These are phyloP conservation scores for Ustulina deusta DNA, from an alignment of 2,329 filamentous ascomycete species.

Conservation along the genomic window DNA sequence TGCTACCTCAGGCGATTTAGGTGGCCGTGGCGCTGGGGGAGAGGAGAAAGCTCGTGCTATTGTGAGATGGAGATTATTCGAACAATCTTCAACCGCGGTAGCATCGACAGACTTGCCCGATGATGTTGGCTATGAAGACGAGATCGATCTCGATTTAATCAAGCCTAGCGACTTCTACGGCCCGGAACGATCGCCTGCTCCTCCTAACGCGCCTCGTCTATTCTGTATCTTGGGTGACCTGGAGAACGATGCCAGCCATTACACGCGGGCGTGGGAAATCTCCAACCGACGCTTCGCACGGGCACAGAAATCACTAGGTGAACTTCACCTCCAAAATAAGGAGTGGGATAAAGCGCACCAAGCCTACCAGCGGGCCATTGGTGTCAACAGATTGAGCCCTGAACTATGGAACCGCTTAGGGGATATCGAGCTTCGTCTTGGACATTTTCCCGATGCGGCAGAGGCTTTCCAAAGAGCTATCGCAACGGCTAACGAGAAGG, in stretches of 20 bases:
- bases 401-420: conserved; percentile 91
- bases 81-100: conserved; percentile 62
- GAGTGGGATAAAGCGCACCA: conserved; percentile 77
- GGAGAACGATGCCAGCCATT: conserved; percentile 78
- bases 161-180: conserved; percentile 68
- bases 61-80: conserved; percentile 82
- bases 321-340: conserved; percentile 76
- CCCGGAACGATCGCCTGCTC: conserved; percentile 75
- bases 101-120: conserved; percentile 48
- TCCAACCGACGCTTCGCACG: conserved; percentile 84
- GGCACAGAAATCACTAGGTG: conserved; percentile 87
- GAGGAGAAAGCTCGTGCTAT: conserved; percentile 86
- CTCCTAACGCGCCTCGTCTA: conserved; percentile 84
- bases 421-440: conserved; percentile 84
- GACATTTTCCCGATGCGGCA: conserved; percentile 80
- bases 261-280: conserved; percentile 88
- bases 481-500: conserved; percentile 65
- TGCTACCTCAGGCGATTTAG: conserved; percentile 68
- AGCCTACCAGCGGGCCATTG: conserved; percentile 82
- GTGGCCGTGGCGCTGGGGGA: conserved; percentile 65
- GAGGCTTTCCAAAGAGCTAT: conserved; percentile 88
- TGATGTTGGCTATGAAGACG: conserved; percentile 62
- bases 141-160: conserved; percentile 68
- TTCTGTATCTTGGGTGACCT: conserved; percentile 96
- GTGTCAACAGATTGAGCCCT: conserved; percentile 83